A percentile compares a stretch with the other conserved stretches of the same genome.
These are phyloP conservation scores for Mycena epipterygia DNA, from an alignment of 768 basidiomycete species.

Conservation along the genomic window DNA sequence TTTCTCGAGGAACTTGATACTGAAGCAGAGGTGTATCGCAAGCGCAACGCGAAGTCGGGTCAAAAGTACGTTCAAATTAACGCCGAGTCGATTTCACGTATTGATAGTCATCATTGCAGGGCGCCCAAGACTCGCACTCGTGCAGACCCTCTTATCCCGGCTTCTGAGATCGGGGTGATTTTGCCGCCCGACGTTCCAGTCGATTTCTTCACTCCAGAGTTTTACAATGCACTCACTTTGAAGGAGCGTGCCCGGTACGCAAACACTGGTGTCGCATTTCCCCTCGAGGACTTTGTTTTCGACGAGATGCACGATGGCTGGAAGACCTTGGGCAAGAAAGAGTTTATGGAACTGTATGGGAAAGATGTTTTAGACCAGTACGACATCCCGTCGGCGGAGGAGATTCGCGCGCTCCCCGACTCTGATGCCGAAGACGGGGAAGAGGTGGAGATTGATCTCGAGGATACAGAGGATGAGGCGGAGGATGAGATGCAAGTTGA, in stretches of 20 bases:
- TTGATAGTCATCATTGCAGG: background rate
- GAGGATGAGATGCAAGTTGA: slow-evolving; percentile 17
- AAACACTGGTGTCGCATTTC: slow-evolving; percentile 27
- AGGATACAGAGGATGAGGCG: slow-evolving; percentile 12
- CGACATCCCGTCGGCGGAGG: slow-evolving; percentile 13
- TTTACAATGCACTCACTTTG: slow-evolving; percentile 14
- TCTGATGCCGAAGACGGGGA: slow-evolving; percentile 22
- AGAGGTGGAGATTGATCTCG: slow-evolving; percentile 9
- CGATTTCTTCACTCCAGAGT: slow-evolving; percentile 18
- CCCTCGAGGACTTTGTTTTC: slow-evolving; percentile 5
- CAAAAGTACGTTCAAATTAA: background rate
- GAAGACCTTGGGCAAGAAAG: slow-evolving; percentile 23
- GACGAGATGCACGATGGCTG: slow-evolving; percentile 4
- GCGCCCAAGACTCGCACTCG: background rate
- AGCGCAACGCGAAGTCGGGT: slow-evolving; percentile 13
- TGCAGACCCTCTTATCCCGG: slow-evolving; percentile 1
- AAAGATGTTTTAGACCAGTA: slow-evolving; percentile 15
- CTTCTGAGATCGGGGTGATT: slow-evolving; percentile 11
- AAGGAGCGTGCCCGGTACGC: slow-evolving; percentile 18
- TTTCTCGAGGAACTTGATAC: slow-evolving; percentile 13
- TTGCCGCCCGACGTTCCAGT: slow-evolving; percentile 14
- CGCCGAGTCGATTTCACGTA: background rate
- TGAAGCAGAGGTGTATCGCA: slow-evolving; percentile 1
- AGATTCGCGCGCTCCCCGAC: slow-evolving; percentile 2
- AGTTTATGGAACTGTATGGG: slow-evolving; percentile 22